phyloP scores from a whole-genome alignment of 2,329 filamentous ascomycete species.

The Colletotrichum gloeosporioides region DNA sequence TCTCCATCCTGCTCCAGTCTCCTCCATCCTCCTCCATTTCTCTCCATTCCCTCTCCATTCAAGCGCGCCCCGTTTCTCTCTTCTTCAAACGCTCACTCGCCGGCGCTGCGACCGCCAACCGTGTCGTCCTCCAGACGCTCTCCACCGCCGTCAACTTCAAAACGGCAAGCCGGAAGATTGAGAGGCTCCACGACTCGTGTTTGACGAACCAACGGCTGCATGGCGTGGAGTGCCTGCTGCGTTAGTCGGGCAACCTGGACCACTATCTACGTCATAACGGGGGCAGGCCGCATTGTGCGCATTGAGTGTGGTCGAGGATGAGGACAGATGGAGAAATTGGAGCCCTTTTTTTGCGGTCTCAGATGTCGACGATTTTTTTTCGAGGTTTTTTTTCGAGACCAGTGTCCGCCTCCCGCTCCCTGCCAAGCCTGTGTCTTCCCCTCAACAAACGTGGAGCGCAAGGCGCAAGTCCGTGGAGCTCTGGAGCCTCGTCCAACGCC shows the following conservation, averaged over 20 bases:
- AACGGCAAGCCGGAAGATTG: constrained; percentile 19
- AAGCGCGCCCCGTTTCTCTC: background rate
- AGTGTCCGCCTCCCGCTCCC: background rate
- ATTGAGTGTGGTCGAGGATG: constrained; percentile 8
- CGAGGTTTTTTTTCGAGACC: background rate
- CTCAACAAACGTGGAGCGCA: background rate
- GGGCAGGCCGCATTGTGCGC: constrained; percentile 2
- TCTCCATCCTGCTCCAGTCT: constrained; percentile 14
- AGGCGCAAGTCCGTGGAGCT: background rate
- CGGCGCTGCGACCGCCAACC: constrained; percentile 3
- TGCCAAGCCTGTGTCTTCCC: background rate
- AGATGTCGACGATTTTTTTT: background rate
- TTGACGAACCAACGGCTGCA: constrained; percentile 5
- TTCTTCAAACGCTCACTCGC: constrained; percentile 6
- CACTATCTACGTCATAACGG: constrained; percentile 19
- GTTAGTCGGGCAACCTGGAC: constrained; percentile 11
- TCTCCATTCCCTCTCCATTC: constrained; percentile 3
- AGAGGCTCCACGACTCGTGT: constrained; percentile 10
- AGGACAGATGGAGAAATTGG: constrained; percentile 15
- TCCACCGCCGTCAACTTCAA: constrained; percentile 16
- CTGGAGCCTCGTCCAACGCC: constrained; percentile 6
- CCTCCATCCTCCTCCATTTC: constrained; percentile 1
- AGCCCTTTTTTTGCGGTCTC: constrained; percentile 3
- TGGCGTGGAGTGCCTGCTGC: constrained; percentile 5
- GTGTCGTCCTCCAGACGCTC: background rate